Percentiles rank a stretch among this genome's conserved stretches.
These are phyloP conservation scores for Salix exigua DNA, from an alignment of 345 rosid genomes.

Conservation along the genomic window DNA sequence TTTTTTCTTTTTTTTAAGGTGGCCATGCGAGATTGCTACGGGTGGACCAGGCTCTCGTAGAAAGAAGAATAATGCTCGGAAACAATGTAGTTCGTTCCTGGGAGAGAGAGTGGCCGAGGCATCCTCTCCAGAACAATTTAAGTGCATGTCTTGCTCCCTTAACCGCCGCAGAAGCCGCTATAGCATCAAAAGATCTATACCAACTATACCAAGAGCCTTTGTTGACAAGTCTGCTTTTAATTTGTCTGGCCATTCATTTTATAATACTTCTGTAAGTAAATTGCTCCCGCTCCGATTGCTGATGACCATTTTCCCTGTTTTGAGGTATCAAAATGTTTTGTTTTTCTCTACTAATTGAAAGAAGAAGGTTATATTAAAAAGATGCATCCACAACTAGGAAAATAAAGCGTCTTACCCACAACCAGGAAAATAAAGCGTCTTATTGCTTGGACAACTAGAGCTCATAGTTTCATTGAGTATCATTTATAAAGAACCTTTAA, in stretches of 20 bases:
- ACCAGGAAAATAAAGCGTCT: not conserved
- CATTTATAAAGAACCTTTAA: too few relatives aligned
- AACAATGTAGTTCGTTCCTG: constrained; percentile 31
- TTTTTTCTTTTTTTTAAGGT: constrained; percentile 35
- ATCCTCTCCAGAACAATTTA: constrained; percentile 31
- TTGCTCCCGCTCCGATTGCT: not conserved
- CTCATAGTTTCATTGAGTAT: not conserved
- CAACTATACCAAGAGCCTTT: constrained; percentile 43
- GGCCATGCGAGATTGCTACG: constrained; percentile 22
- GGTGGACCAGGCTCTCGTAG: constrained; percentile 21
- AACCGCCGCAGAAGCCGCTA: constrained; percentile 34
- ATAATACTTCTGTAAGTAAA: constrained; percentile 43
- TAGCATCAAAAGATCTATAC: constrained; percentile 30
- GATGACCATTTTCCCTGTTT: not conserved
- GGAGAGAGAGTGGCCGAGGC: constrained; percentile 24
- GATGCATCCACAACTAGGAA: not conserved
- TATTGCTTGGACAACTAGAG: not conserved
- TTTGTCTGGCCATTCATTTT: constrained; percentile 36
- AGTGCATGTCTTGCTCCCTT: constrained; percentile 42
- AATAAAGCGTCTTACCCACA: not conserved
- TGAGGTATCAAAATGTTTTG: too few relatives aligned
- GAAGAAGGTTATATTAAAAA: not conserved
- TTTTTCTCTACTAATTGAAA: not conserved
- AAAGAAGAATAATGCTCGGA: constrained; percentile 36
- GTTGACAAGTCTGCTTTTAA: constrained; percentile 52